These are phyloP conservation scores for Malus hybrid DNA, from an alignment of 331 rosid genomes.

Conservation along the genomic window DNA sequence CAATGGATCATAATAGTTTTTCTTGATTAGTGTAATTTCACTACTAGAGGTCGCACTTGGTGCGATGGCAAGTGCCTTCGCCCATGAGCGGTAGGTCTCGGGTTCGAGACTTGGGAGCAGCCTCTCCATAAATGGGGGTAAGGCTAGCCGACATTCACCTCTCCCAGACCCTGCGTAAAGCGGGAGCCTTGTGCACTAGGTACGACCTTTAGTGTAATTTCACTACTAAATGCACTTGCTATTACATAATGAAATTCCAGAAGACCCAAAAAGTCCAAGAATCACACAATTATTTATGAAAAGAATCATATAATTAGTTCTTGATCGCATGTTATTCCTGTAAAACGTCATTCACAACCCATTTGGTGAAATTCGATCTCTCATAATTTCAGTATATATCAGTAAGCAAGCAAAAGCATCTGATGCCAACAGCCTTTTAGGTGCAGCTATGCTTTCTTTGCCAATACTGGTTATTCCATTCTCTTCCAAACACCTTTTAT, in stretches of 20 bases:
- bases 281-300: neutral
- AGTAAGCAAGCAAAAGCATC: conserved; percentile 1
- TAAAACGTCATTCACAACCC: neutral
- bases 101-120: no score
- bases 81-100: no score
- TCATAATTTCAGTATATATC: neutral
- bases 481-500: neutral
- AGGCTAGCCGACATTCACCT: no score
- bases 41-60: no score
- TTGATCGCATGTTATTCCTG: neutral
- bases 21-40: no score
- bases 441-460: neutral
- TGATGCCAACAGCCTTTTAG: neutral
- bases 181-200: no score
- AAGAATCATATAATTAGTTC: neutral
- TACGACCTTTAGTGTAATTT: neutral
- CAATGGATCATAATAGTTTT: neutral
- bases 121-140: no score
- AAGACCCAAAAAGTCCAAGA: neutral
- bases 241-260: neutral
- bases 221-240: neutral
- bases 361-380: neutral
- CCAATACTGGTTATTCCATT: conserved; percentile 19
- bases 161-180: no score
- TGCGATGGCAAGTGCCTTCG: no score